Conservation (phyloP, 768 basidiomycete species). For the Hygrophorus pudorinus region DNA sequence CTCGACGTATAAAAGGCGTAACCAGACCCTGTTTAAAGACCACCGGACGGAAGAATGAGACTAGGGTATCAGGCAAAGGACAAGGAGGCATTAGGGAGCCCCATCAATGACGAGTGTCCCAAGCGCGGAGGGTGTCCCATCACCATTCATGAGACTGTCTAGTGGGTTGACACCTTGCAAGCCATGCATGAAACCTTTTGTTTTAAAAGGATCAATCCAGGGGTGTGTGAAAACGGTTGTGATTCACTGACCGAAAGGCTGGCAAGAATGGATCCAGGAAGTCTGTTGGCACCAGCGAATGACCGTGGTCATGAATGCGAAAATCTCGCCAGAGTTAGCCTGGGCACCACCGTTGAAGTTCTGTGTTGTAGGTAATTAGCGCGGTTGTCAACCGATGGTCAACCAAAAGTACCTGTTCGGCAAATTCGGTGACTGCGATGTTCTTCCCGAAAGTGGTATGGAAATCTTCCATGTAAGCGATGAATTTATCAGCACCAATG, state of each 20-base stretch:
- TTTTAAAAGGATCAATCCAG: background rate
- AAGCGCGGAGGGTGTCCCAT: constrained; percentile 41
- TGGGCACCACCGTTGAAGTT: constrained; percentile 41
- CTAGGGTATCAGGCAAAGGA: background rate
- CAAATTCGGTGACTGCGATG: constrained; percentile 65
- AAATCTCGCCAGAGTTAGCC: constrained; percentile 24
- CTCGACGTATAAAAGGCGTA: background rate
- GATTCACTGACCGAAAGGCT: constrained; percentile 49
- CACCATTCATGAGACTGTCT: constrained; percentile 40
- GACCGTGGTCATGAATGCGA: constrained; percentile 28
- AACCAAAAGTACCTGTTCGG: constrained; percentile 39
- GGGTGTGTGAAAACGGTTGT: constrained; percentile 1
- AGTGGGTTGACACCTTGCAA: constrained; percentile 45
- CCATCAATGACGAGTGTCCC: constrained; percentile 36
- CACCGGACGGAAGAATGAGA: background rate
- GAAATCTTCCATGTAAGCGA: constrained; percentile 37
- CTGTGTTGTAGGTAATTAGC: constrained; percentile 20
- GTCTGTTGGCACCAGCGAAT: constrained; percentile 27
- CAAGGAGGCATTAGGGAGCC: constrained; percentile 10
- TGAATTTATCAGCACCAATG: constrained; percentile 34
- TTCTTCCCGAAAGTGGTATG: constrained; percentile 31
- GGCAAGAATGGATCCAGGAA: constrained; percentile 28
- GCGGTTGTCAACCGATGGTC: background rate
- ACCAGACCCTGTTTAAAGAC: background rate
- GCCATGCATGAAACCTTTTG: constrained; percentile 42